Percentiles rank a stretch among this genome's conserved stretches.
Evolutionary conservation across 1,139 yeast genomes (phyloP).

Genomic region (Diutina mesorugosa): DNA sequence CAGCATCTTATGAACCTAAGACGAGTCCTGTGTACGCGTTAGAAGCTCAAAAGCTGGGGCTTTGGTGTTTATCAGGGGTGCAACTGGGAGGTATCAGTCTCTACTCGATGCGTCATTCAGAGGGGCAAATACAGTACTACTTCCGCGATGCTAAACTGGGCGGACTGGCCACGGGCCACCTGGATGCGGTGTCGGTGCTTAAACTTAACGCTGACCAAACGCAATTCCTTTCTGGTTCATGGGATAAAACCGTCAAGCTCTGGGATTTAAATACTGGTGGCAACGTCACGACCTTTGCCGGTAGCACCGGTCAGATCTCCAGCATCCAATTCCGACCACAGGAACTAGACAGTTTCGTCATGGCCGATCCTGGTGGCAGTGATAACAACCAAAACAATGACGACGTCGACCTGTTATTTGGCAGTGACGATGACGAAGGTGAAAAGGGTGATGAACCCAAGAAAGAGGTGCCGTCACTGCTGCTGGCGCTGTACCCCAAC

Average conservation of each 20-base stretch:
- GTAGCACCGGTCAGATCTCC: slow-evolving; percentile 68
- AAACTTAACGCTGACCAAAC: slow-evolving; percentile 49
- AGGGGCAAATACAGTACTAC: slow-evolving; percentile 73
- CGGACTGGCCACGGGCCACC: slow-evolving; percentile 30
- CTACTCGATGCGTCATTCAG: slow-evolving; percentile 73
- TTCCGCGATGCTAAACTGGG: slow-evolving; percentile 20
- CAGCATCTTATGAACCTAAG: slow-evolving; percentile 45
- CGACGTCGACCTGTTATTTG: slow-evolving; percentile 71
- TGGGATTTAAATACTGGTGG: slow-evolving; percentile 85
- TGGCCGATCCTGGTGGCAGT: slow-evolving; percentile 7
- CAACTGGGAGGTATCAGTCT: slow-evolving; percentile 77
- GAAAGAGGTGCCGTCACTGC: slow-evolving; percentile 12
- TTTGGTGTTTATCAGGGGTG: slow-evolving; percentile 79
- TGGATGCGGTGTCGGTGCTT: slow-evolving; percentile 62
- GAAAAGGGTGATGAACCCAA: slow-evolving; percentile 6
- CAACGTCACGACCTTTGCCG: slow-evolving; percentile 31
- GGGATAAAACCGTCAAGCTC: slow-evolving; percentile 69
- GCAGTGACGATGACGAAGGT: slow-evolving; percentile 56
- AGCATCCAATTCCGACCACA: slow-evolving; percentile 68
- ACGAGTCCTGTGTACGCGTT: slow-evolving; percentile 80
- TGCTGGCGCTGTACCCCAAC: slow-evolving; percentile 16
- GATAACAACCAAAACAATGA: slow-evolving; percentile 1
- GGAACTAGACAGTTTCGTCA: slow-evolving; percentile 33
- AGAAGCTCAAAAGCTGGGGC: slow-evolving; percentile 71
- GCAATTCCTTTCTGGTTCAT: slow-evolving; percentile 67